Evolutionary conservation across 805 yeast genomes (phyloP).

Genomic region (Cephaloascus fragrans): DNA sequence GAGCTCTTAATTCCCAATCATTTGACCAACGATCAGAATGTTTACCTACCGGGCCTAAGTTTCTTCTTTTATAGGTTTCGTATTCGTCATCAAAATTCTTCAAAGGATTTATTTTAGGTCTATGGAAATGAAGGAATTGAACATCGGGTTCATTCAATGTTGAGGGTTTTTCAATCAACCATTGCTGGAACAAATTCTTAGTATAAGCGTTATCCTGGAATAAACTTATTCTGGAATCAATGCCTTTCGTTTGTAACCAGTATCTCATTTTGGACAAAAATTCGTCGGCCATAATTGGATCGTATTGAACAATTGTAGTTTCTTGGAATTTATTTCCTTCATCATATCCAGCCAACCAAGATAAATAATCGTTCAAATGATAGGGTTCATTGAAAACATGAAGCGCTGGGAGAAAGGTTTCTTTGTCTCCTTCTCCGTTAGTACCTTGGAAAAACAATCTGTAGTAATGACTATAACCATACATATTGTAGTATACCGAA

Average conservation of each 20-base stretch:
- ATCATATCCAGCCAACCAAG: constrained; percentile 13
- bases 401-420: constrained; percentile 19
- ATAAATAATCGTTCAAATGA: constrained; percentile 10
- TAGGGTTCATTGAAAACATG: constrained; percentile 21
- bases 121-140: constrained; percentile 13
- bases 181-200: constrained; percentile 4
- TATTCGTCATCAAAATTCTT: constrained; percentile 4
- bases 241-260: constrained; percentile 8
- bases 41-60: constrained; percentile 10
- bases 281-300: constrained; percentile 7
- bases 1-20: constrained; percentile 16
- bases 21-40: constrained; percentile 9
- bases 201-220: constrained; percentile 9
- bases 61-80: constrained; percentile 9
- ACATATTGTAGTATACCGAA: constrained; percentile 22
- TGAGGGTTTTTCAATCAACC: constrained; percentile 3
- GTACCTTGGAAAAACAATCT: constrained; percentile 24
- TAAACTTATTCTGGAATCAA: constrained; percentile 10
- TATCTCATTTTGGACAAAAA: constrained; percentile 7
- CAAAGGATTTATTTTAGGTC: constrained; percentile 11
- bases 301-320: constrained; percentile 15
- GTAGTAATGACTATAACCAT: constrained; percentile 19
- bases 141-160: constrained; percentile 6
- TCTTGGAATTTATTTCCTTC: constrained; percentile 8
- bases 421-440: constrained; percentile 22